Evolutionary conservation across 2,329 filamentous ascomycete genomes (phyloP).

Genomic region (Nemania sp.): DNA sequence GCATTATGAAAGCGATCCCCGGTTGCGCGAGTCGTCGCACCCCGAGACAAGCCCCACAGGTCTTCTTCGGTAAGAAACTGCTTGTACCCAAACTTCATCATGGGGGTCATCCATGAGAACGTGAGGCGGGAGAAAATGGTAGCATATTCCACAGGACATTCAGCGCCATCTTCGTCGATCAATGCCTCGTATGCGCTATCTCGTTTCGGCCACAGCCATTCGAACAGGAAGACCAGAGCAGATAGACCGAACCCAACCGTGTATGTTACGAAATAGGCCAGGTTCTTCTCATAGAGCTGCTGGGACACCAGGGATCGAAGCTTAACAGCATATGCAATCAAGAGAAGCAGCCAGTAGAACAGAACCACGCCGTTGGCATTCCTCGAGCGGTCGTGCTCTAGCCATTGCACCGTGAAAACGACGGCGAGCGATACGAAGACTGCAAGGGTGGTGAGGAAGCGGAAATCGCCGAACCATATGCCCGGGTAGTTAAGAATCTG

Average conservation of each 20-base stretch:
- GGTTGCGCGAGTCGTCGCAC: slow-evolving; percentile 78
- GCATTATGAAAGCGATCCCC: slow-evolving; percentile 69
- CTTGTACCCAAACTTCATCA: slow-evolving; percentile 95
- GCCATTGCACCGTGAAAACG: slow-evolving; percentile 79
- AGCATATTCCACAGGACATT: slow-evolving; percentile 83
- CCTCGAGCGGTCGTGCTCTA: slow-evolving; percentile 80
- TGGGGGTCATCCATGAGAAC: slow-evolving; percentile 97
- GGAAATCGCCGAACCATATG: slow-evolving; percentile 79
- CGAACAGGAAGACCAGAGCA: slow-evolving; percentile 71
- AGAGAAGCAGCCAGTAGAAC: slow-evolving; percentile 88
- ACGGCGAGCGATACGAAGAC: slow-evolving; percentile 73
- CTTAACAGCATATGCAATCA: slow-evolving; percentile 79
- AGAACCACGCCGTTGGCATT: slow-evolving; percentile 86
- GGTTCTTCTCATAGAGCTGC: slow-evolving; percentile 65
- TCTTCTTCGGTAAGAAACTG: slow-evolving; percentile 92
- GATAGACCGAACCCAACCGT: slow-evolving; percentile 72
- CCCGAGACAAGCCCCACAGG: slow-evolving; percentile 84
- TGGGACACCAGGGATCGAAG: slow-evolving; percentile 83
- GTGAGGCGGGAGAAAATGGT: slow-evolving; percentile 92
- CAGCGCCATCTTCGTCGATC: slow-evolving; percentile 56
- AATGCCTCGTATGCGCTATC: slow-evolving; percentile 63
- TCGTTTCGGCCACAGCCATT: slow-evolving; percentile 86
- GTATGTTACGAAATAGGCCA: slow-evolving; percentile 79
- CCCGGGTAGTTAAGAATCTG: slow-evolving; percentile 71
- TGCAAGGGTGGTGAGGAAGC: slow-evolving; percentile 78